Conservation (phyloP, 768 basidiomycete species). For the Clitopilus hobsonii region DNA sequence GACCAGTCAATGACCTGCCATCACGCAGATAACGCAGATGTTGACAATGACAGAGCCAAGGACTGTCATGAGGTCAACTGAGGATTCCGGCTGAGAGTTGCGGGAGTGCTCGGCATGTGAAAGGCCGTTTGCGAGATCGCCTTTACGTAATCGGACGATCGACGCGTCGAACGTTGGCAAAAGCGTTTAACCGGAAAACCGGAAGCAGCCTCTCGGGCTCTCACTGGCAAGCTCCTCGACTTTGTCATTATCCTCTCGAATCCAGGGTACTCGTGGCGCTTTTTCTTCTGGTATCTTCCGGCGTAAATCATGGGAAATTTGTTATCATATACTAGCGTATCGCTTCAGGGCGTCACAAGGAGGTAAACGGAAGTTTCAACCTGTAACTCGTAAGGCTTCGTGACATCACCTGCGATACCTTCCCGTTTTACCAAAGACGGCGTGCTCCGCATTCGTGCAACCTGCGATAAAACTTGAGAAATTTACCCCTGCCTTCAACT, state of each 20-base stretch:
- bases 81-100: no score
- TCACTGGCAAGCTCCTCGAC: no score
- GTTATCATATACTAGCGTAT: not conserved
- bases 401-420: constrained; percentile 7
- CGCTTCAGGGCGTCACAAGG: not conserved
- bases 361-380: not conserved
- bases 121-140: not conserved
- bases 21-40: no score
- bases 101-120: not conserved
- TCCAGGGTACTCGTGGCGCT: not conserved
- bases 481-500: not conserved
- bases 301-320: not conserved
- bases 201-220: not conserved
- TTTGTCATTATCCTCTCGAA: not conserved
- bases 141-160: not conserved
- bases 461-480: not conserved
- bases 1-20: no score
- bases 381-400: not conserved
- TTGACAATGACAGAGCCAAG: no score
- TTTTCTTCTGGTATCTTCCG: not conserved
- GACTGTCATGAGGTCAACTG: no score
- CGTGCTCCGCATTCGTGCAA: not conserved
- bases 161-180: not conserved
- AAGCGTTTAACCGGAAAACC: not conserved
- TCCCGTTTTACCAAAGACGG: not conserved